phyloP scores from a whole-genome alignment of 805 yeast species.

The Saccharomycopsis amapae region DNA sequence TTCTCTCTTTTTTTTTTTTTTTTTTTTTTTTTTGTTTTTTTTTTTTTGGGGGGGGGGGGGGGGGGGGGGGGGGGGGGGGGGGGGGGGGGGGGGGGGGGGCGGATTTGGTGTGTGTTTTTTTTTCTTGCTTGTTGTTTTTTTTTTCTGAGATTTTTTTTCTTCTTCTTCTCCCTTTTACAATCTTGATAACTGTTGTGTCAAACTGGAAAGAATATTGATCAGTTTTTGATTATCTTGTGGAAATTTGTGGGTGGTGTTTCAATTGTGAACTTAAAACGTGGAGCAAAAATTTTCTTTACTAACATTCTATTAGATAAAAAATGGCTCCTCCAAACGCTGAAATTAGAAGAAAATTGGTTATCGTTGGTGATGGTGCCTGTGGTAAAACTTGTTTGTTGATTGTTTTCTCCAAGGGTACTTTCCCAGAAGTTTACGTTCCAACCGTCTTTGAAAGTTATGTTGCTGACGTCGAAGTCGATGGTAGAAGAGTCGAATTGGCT shows the following conservation, averaged over 20 bases:
- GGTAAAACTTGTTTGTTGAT: conserved; percentile 91
- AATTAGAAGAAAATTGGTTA: conserved; percentile 72
- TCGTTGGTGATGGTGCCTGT: conserved; percentile 97
- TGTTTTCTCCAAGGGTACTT: conserved; percentile 78
- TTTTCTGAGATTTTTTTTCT: background rate
- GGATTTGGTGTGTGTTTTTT: too few relatives aligned
- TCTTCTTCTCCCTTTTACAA: background rate
- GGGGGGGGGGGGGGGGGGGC: too few relatives aligned
- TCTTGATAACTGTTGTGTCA: background rate
- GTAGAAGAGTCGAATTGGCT: conserved; percentile 87
- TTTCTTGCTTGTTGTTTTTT: too few relatives aligned
- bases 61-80: too few relatives aligned
- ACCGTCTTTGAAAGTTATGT: conserved; percentile 97
- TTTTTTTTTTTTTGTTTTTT: background rate
- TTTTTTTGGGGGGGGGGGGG: background rate
- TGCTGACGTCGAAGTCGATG: conserved; percentile 89
- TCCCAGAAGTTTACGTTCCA: conserved; percentile 93
- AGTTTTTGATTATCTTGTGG: background rate
- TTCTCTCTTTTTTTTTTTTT: background rate
- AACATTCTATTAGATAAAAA: background rate
- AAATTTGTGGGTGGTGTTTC: background rate
- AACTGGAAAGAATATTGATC: too few relatives aligned
- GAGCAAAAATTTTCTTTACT: background rate
- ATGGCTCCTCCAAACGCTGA: conserved; percentile 34
- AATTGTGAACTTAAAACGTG: too few relatives aligned